Conservation (phyloP, 2,329 filamentous ascomycete species). For the Clonostachys byssicola region DNA sequence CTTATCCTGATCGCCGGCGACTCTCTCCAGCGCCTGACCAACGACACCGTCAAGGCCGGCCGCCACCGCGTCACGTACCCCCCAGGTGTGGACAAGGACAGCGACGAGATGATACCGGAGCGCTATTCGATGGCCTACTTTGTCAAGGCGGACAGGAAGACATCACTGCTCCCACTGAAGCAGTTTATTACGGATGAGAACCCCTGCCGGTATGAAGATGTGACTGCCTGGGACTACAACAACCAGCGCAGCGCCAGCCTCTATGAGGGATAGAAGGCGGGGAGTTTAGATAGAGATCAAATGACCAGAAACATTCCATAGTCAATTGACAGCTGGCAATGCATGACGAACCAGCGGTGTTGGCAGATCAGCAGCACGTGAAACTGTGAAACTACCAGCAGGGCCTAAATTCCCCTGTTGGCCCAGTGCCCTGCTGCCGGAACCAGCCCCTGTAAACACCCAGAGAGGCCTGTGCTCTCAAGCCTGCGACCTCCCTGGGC, state of each 20-base stretch:
- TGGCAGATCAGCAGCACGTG: too few species aligned
- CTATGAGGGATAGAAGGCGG: too few species aligned
- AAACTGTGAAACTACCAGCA: too few species aligned
- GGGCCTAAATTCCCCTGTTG: too few species aligned
- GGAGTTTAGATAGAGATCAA: too few species aligned
- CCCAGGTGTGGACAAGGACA: slow-evolving; percentile 4
- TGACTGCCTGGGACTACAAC: slow-evolving; percentile 25
- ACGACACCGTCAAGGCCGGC: slow-evolving; percentile 22
- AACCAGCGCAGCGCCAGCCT: slow-evolving; percentile 10
- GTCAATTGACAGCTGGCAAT: too few species aligned
- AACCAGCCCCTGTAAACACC: too few species aligned
- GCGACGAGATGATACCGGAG: slow-evolving; percentile 13
- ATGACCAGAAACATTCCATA: too few species aligned
- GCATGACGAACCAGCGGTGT: too few species aligned
- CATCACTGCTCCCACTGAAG: slow-evolving; percentile 16
- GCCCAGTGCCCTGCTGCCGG: too few species aligned
- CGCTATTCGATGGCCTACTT: slow-evolving; percentile 18
- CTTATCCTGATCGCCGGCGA: slow-evolving; percentile 34
- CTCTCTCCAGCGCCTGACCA: slow-evolving; percentile 29
- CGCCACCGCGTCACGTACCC: slow-evolving; percentile 23
- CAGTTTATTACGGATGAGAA: slow-evolving; percentile 18
- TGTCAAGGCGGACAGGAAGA: slow-evolving; percentile 18
- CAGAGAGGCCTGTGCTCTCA: too few species aligned
- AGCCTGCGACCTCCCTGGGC: too few species aligned
- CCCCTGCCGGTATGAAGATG: slow-evolving; percentile 18